phyloP scores from a whole-genome alignment of 164 flowering plant genomes.

The Vitis riparia region DNA sequence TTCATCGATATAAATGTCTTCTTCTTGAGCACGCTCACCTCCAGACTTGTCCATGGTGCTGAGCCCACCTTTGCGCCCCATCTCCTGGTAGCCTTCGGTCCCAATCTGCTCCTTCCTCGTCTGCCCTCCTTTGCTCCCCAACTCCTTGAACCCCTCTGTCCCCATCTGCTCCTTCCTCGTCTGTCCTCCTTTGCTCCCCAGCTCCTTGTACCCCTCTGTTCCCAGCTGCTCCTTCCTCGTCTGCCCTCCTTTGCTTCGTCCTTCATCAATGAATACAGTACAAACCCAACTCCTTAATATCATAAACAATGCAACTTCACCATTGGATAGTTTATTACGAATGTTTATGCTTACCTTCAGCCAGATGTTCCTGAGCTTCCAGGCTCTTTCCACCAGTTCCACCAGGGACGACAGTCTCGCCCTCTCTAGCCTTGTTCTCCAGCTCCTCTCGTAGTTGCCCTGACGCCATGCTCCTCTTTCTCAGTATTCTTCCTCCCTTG shows the following conservation, averaged over 20 bases:
- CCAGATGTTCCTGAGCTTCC: slow-evolving; percentile 79
- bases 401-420: slow-evolving; percentile 78
- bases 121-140: slow-evolving; percentile 60
- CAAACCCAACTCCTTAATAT: too few relatives aligned
- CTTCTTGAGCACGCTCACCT: too few relatives aligned
- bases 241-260: slow-evolving; percentile 73
- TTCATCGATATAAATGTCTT: too few relatives aligned
- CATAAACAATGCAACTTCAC: too few relatives aligned
- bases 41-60: too few relatives aligned
- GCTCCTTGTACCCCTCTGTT: not conserved
- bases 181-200: slow-evolving; percentile 59
- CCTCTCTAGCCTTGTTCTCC: slow-evolving; percentile 65
- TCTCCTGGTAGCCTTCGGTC: not conserved
- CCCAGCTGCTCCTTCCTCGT: slow-evolving; percentile 43
- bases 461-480: too few relatives aligned
- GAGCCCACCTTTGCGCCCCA: slow-evolving; percentile 54
- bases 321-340: too few relatives aligned
- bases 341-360: slow-evolving; percentile 49
- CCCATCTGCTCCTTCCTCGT: slow-evolving; percentile 44
- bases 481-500: too few relatives aligned
- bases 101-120: slow-evolving; percentile 43
- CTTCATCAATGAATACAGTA: slow-evolving; percentile 16
- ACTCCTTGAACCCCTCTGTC: not conserved
- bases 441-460: slow-evolving; percentile 36
- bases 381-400: slow-evolving; percentile 85